These are phyloP conservation scores for Cryptococcus sp. DNA, from an alignment of 1,284 basidiomycete species.

Conservation along the genomic window DNA sequence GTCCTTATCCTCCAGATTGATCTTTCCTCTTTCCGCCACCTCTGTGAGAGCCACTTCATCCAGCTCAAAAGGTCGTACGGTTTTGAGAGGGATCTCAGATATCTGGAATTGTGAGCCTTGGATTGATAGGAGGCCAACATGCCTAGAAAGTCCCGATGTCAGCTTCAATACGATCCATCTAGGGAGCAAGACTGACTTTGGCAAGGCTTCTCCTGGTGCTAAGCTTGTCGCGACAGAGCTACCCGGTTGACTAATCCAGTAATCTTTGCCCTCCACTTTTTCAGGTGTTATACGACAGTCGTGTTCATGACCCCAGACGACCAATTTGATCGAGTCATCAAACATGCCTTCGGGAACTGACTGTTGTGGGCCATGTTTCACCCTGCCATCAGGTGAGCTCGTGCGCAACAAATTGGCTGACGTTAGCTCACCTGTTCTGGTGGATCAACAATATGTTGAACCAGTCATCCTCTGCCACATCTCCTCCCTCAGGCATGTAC, in stretches of 20 bases:
- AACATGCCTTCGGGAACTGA: constrained; percentile 96
- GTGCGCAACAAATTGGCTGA: neutral
- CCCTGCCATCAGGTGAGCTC: constrained; percentile 58
- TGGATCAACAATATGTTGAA: constrained; percentile 94
- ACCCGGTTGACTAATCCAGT: constrained; percentile 92
- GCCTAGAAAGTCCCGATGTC: constrained; percentile 57
- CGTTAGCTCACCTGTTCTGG: constrained; percentile 78
- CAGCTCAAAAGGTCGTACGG: constrained; percentile 93
- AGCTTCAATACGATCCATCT: neutral
- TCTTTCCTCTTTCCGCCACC: constrained; percentile 67
- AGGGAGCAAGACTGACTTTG: constrained; percentile 66
- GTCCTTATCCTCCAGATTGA: constrained; percentile 77
- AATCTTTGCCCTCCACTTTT: constrained; percentile 83
- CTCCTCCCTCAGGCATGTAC: constrained; percentile 91
- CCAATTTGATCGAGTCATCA: constrained; percentile 89
- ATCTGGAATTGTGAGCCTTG: constrained; percentile 84
- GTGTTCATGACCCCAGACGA: constrained; percentile 99
- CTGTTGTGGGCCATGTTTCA: constrained; percentile 89
- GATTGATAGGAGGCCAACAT: constrained; percentile 82
- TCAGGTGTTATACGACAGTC: constrained; percentile 92
- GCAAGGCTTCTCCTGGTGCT: constrained; percentile 82
- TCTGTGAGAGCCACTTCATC: constrained; percentile 77
- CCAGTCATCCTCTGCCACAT: constrained; percentile 63
- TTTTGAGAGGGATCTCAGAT: constrained; percentile 80
- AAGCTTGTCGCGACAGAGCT: constrained; percentile 92